These are phyloP conservation scores for Epithele typhae DNA, from an alignment of 768 basidiomycete species.

Conservation along the genomic window DNA sequence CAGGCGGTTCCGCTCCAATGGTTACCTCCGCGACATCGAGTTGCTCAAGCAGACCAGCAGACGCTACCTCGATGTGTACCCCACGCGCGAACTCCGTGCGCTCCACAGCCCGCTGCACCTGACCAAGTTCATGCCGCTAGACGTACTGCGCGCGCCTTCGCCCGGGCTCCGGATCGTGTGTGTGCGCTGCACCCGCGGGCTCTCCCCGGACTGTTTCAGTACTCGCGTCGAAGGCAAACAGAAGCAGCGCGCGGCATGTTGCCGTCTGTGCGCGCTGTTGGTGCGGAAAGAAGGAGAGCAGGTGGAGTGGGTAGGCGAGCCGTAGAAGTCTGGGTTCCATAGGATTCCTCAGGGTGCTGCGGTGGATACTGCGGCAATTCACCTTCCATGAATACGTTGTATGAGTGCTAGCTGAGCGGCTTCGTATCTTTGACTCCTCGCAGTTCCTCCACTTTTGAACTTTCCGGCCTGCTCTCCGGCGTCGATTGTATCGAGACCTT, in stretches of 20 bases:
- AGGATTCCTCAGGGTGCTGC: no score
- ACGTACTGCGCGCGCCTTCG: neutral
- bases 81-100: neutral
- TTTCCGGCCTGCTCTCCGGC: no score
- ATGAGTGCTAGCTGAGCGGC: no score
- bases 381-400: no score
- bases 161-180: neutral
- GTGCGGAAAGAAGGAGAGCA: neutral
- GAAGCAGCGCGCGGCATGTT: neutral
- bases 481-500: no score
- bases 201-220: constrained; percentile 2
- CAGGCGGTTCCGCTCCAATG: constrained; percentile 20
- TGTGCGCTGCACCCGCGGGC: neutral
- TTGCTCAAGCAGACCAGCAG: neutral
- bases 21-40: constrained; percentile 1
- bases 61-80: constrained; percentile 2
- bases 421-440: no score
- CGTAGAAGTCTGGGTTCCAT: no score
- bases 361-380: no score
- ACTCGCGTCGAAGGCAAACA: no score
- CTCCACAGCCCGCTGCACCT: neutral
- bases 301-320: no score
- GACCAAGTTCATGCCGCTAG: neutral
- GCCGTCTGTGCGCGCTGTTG: neutral
- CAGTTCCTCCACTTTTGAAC: no score